Evolutionary conservation across 2,329 filamentous ascomycete genomes (phyloP).

Genomic region (Hypoxylon sp.): DNA sequence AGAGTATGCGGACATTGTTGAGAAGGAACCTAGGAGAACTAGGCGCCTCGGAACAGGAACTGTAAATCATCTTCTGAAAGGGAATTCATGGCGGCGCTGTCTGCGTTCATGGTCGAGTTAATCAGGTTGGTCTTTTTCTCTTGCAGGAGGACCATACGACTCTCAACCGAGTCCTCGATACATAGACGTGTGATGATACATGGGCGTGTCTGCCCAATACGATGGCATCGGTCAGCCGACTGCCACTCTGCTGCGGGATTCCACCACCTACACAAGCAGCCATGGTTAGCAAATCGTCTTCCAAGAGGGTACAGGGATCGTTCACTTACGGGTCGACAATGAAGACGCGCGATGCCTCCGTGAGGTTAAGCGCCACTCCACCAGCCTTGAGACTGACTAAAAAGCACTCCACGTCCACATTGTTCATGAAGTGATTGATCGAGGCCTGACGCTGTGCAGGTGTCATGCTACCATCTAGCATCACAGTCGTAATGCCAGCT

Average conservation of each 20-base stretch:
- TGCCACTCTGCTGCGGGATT: constrained; percentile 99
- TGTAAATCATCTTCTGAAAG: constrained; percentile 93
- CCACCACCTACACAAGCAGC: constrained; percentile 81
- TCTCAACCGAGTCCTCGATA: constrained; percentile 97
- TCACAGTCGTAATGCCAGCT: constrained; percentile 97
- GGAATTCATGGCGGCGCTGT: constrained; percentile 91
- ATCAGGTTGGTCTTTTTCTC: constrained; percentile 99
- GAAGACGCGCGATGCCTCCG: constrained; percentile 94
- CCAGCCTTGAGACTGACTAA: constrained; percentile 96
- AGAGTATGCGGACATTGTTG: background rate
- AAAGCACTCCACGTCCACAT: constrained; percentile 94
- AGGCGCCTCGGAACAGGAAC: constrained; percentile 88
- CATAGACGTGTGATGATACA: constrained; percentile 95
- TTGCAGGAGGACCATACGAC: constrained; percentile 93
- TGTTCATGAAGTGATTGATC: constrained; percentile 97
- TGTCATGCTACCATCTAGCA: constrained; percentile 98
- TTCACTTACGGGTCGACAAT: constrained; percentile 90
- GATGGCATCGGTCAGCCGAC: constrained; percentile 92
- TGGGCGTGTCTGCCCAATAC: constrained; percentile 93
- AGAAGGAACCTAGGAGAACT: constrained; percentile 27
- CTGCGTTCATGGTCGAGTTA: constrained; percentile 94
- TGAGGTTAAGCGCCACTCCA: constrained; percentile 94
- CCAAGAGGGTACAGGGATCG: background rate
- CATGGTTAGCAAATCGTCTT: constrained; percentile 44
- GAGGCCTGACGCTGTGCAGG: constrained; percentile 92